Evolutionary conservation across 148 eudicot species (phyloP).

Genomic region (Simmondsia chinensis): DNA sequence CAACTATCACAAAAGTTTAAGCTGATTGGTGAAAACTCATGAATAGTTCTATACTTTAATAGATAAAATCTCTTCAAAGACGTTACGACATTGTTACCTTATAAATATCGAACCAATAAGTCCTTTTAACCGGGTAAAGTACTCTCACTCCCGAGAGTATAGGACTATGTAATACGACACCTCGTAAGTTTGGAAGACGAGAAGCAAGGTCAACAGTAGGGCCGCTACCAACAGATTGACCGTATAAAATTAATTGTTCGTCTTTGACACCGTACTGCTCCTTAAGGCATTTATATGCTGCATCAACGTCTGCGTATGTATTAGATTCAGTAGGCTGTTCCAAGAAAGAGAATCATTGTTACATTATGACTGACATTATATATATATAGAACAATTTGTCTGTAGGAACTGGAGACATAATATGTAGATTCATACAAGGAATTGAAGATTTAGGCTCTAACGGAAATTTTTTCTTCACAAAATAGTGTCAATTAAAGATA

Average conservation of each 20-base stretch:
- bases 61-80: background rate
- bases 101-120: constrained; percentile 90
- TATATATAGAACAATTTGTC: background rate
- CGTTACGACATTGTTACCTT: constrained; percentile 43
- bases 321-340: constrained; percentile 88
- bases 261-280: constrained; percentile 80
- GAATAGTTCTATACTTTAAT: no score
- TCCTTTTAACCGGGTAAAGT: constrained; percentile 71
- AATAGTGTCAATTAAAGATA: no score
- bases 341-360: constrained; percentile 31
- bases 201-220: constrained; percentile 93
- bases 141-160: constrained; percentile 86
- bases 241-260: constrained; percentile 73
- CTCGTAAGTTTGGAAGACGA: constrained; percentile 71
- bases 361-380: constrained; percentile 12
- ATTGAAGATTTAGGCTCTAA: no score
- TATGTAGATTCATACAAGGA: no score
- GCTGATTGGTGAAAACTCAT: no score
- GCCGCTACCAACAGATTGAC: constrained; percentile 95
- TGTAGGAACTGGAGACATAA: no score
- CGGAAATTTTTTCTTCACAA: no score
- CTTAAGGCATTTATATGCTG: constrained; percentile 85
- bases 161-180: constrained; percentile 90
- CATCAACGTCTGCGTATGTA: constrained; percentile 95
- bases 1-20: no score